These are phyloP conservation scores for Eragrostis tef DNA, from an alignment of 202 grass and related monocot genomes.

Conservation along the genomic window DNA sequence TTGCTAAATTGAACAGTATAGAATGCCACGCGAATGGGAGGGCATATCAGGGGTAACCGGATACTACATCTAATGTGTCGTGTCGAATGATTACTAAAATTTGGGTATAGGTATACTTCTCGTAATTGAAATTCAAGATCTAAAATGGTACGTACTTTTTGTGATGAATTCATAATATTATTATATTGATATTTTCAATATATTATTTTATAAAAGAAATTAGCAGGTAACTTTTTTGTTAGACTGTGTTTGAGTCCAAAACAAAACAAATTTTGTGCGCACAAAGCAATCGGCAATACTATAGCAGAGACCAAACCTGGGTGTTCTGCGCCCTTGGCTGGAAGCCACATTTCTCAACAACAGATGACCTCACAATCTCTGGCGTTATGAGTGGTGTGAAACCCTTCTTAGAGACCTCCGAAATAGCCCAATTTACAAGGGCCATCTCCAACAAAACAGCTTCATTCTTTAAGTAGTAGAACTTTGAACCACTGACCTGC, in stretches of 20 bases:
- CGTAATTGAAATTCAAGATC: neutral
- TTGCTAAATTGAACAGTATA: slow-evolving; percentile 3
- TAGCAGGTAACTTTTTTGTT: neutral
- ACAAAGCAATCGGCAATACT: slow-evolving; percentile 8
- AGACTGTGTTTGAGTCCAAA: neutral
- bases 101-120: neutral
- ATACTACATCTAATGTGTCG: neutral
- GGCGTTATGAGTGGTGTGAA: slow-evolving; percentile 93
- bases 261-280: neutral
- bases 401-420: slow-evolving; percentile 83
- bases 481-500: slow-evolving; percentile 93
- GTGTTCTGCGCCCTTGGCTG: slow-evolving; percentile 92
- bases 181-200: neutral
- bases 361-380: slow-evolving; percentile 91
- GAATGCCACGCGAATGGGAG: neutral
- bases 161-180: neutral
- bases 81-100: neutral
- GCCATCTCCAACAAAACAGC: slow-evolving; percentile 92
- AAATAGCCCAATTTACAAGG: slow-evolving; percentile 86
- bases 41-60: neutral
- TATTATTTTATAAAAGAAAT: neutral
- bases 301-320: slow-evolving; percentile 60
- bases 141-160: slow-evolving; percentile 8
- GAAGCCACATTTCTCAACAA: slow-evolving; percentile 95
- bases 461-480: slow-evolving; percentile 98